Conservation (phyloP, 1,284 basidiomycete species). For the Coriolopsis trogii region DNA sequence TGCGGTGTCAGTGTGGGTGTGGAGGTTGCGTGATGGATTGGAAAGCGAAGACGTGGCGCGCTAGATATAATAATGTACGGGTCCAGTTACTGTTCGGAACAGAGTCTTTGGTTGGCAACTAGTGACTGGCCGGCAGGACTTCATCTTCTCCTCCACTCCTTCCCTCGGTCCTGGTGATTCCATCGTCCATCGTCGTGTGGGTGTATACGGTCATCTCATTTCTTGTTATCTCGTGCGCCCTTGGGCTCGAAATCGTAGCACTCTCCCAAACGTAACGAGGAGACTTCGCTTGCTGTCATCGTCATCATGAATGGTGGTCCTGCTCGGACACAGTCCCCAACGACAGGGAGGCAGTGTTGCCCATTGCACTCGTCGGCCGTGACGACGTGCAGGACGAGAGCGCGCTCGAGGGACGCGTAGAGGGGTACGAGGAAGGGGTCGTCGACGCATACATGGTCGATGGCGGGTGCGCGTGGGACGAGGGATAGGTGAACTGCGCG, state of each 20-base stretch:
- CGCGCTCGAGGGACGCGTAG: constrained; percentile 32
- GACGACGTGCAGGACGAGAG: constrained; percentile 24
- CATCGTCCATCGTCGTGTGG: constrained; percentile 1
- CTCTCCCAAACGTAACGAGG: constrained; percentile 6
- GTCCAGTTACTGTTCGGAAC: constrained; percentile 23
- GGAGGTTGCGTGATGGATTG: background rate
- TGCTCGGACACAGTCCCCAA: constrained; percentile 19
- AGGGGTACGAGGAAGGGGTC: constrained; percentile 24
- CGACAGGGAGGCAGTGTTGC: constrained; percentile 16
- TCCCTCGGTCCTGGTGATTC: background rate
- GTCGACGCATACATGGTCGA: constrained; percentile 17
- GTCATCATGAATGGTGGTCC: constrained; percentile 23
- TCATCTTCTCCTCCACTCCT: constrained; percentile 4
- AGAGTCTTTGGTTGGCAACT: constrained; percentile 22
- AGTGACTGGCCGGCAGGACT: constrained; percentile 17
- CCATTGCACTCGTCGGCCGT: constrained; percentile 31
- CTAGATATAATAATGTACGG: constrained; percentile 24
- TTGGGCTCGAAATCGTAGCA: constrained; percentile 13
- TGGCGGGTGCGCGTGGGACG: constrained; percentile 13
- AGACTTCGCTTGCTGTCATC: background rate
- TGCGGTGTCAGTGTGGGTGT: background rate
- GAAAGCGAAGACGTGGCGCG: background rate
- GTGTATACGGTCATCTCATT: background rate
- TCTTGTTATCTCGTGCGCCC: constrained; percentile 3
- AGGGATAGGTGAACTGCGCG: constrained; percentile 9